phyloP scores from a whole-genome alignment of 192 early-diverging fungal species.

The Oehlia diaphana region DNA sequence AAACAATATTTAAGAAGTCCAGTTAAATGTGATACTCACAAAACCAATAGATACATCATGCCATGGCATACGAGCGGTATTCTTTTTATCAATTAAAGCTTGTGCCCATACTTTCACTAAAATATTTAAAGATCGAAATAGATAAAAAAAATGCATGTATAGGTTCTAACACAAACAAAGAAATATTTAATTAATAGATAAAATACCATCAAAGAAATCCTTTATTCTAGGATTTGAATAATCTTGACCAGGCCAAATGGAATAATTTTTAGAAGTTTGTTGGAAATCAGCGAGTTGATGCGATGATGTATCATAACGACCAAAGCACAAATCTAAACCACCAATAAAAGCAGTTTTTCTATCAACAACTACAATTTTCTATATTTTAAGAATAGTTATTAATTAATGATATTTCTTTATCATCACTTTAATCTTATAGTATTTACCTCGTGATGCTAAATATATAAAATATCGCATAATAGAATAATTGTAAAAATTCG shows the following conservation, averaged over 20 bases:
- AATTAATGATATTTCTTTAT: neutral
- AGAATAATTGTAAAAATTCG: neutral
- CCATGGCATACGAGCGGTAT: slow-evolving; percentile 82
- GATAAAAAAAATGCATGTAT: neutral
- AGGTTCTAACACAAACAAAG: neutral
- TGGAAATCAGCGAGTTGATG: slow-evolving; percentile 77
- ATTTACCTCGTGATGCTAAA: slow-evolving; percentile 57
- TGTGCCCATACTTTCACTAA: slow-evolving; percentile 53
- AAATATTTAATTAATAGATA: neutral
- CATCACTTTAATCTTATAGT: neutral
- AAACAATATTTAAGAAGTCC: neutral
- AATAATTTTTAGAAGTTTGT: slow-evolving; percentile 40
- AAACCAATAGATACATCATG: slow-evolving; percentile 82
- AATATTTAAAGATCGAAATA: neutral
- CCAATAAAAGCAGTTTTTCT: slow-evolving; percentile 77
- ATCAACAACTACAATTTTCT: slow-evolving; percentile 70
- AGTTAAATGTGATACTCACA: slow-evolving; percentile 31
- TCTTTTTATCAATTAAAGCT: slow-evolving; percentile 46
- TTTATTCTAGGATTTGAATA: slow-evolving; percentile 87
- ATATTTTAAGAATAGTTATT: neutral
- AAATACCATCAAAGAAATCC: slow-evolving; percentile 62
- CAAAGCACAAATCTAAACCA: slow-evolving; percentile 80
- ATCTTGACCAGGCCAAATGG: slow-evolving; percentile 76
- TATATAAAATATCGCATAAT: neutral
- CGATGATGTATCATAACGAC: slow-evolving; percentile 79